Percentiles rank a stretch among this genome's conserved stretches.
Conservation (phyloP, 257 asterid species). For the Misopates orontium region DNA sequence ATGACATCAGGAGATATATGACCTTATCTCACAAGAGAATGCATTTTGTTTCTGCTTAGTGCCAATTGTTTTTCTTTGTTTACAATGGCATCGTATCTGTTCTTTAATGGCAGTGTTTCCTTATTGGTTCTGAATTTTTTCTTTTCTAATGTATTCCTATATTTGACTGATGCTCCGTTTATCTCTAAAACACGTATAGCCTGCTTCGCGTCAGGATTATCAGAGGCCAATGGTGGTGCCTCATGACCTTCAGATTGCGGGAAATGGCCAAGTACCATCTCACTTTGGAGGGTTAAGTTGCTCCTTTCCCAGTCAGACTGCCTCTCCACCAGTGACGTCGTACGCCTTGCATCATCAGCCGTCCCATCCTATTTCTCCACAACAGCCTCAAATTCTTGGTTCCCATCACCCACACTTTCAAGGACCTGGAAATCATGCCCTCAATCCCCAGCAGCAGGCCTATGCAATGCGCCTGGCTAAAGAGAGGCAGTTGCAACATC, state of each 20-base stretch:
- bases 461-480: slow-evolving; percentile 74
- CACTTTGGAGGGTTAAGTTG: slow-evolving; percentile 44
- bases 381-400: slow-evolving; percentile 42
- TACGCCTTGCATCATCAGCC: slow-evolving; percentile 48
- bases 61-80: too few relatives aligned
- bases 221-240: slow-evolving; percentile 57
- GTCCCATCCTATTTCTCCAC: slow-evolving; percentile 49
- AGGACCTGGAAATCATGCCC: slow-evolving; percentile 57
- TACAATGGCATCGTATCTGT: not conserved
- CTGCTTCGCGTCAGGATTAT: slow-evolving; percentile 59
- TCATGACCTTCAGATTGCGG: slow-evolving; percentile 68
- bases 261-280: slow-evolving; percentile 43
- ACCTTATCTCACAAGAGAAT: not conserved
- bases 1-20: too few relatives aligned
- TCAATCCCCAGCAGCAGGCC: slow-evolving; percentile 69
- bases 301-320: slow-evolving; percentile 40
- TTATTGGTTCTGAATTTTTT: not conserved
- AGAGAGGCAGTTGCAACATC: slow-evolving; percentile 69
- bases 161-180: not conserved
- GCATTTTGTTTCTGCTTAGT: not conserved
- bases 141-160: not conserved
- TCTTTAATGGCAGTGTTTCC: not conserved
- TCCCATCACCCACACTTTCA: slow-evolving; percentile 54
- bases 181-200: slow-evolving; percentile 21
- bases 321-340: slow-evolving; percentile 45